These are phyloP conservation scores for Didymella arachidicola DNA, from an alignment of 2,329 filamentous ascomycete species.

Conservation along the genomic window DNA sequence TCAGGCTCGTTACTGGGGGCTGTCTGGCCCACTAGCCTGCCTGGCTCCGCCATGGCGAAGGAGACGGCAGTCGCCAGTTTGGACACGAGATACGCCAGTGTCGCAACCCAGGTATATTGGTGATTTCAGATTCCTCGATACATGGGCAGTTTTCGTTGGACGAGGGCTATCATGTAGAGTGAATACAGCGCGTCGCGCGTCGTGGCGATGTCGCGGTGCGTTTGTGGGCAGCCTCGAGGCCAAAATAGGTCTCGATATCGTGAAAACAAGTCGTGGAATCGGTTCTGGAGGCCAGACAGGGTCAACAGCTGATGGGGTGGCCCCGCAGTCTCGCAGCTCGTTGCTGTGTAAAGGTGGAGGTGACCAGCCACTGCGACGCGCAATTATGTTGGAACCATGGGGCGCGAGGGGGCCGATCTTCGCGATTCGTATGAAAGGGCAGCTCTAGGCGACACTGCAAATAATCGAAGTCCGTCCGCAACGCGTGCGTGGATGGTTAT, in stretches of 20 bases:
- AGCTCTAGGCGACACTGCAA: slow-evolving; percentile 44
- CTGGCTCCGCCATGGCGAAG: slow-evolving; percentile 54
- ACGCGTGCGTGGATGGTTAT: slow-evolving; percentile 40
- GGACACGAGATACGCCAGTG: slow-evolving; percentile 47
- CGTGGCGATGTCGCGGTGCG: slow-evolving; percentile 38
- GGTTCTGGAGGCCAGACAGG: background rate
- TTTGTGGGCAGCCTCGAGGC: slow-evolving; percentile 13
- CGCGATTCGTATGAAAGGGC: slow-evolving; percentile 45
- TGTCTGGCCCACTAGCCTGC: slow-evolving; percentile 48
- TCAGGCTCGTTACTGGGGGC: slow-evolving; percentile 43
- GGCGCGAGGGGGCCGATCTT: slow-evolving; percentile 32
- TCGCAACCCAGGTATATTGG: slow-evolving; percentile 31
- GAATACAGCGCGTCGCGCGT: slow-evolving; percentile 44
- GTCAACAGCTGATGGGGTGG: slow-evolving; percentile 13
- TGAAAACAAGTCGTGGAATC: background rate
- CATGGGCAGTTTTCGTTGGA: slow-evolving; percentile 31
- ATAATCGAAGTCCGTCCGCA: slow-evolving; percentile 35
- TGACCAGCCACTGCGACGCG: slow-evolving; percentile 29
- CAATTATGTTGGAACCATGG: slow-evolving; percentile 34
- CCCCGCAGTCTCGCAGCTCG: slow-evolving; percentile 38
- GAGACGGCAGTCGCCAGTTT: slow-evolving; percentile 53
- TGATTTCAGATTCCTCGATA: slow-evolving; percentile 35
- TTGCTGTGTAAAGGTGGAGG: slow-evolving; percentile 35
- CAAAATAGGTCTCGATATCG: background rate
- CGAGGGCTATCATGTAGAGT: slow-evolving; percentile 40